Conservation (phyloP, 2,329 filamentous ascomycete species). For the Penicillium sp. region DNA sequence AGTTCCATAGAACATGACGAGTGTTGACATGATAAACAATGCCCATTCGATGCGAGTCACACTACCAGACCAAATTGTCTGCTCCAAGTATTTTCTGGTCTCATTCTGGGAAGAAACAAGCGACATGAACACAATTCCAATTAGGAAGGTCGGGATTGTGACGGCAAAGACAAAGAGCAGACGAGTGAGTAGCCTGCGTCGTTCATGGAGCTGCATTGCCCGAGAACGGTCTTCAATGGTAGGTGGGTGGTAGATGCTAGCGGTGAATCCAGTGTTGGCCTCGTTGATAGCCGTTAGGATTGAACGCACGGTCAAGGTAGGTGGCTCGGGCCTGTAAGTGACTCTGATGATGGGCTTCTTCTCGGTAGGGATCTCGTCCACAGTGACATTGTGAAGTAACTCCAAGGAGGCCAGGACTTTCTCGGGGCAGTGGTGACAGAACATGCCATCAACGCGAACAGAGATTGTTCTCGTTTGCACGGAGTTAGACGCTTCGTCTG, state of each 20-base stretch:
- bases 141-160: conserved; percentile 80
- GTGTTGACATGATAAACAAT: conserved; percentile 79
- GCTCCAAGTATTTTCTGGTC: conserved; percentile 68
- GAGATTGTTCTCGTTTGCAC: conserved; percentile 60
- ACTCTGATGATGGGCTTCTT: conserved; percentile 70
- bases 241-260: conserved; percentile 75
- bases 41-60: conserved; percentile 78
- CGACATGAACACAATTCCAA: conserved; percentile 91
- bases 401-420: conserved; percentile 44
- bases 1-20: conserved; percentile 83
- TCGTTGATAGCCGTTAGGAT: conserved; percentile 70
- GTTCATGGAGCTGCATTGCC: conserved; percentile 71
- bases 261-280: conserved; percentile 67
- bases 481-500: conserved; percentile 35
- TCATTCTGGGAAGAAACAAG: conserved; percentile 65
- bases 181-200: conserved; percentile 69
- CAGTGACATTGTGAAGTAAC: conserved; percentile 52
- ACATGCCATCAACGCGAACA: conserved; percentile 71
- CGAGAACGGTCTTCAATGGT: conserved; percentile 81
- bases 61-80: conserved; percentile 68
- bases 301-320: conserved; percentile 72
- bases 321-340: conserved; percentile 69
- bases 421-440: conserved; percentile 71
- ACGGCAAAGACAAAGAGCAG: conserved; percentile 69
- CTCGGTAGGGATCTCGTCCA: conserved; percentile 54